Percentiles rank a stretch among this genome's conserved stretches.
These are phyloP conservation scores for Xylariomycetidae sp. DNA, from an alignment of 2,329 filamentous ascomycete species.

Conservation along the genomic window DNA sequence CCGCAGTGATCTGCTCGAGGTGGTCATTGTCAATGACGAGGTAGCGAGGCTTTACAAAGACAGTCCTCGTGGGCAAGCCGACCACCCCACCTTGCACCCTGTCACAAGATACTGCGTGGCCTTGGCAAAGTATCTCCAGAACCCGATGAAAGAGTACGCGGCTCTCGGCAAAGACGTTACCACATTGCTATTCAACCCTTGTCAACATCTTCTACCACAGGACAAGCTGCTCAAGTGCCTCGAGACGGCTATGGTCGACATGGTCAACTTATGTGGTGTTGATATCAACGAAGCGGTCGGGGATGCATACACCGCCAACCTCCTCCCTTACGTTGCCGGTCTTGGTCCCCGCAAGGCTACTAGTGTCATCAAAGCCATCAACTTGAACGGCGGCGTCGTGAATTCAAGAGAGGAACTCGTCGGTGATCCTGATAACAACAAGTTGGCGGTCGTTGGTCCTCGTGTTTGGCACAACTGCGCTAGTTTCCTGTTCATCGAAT, in stretches of 20 bases:
- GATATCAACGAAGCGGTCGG: constrained; percentile 88
- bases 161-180: constrained; percentile 82
- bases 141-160: constrained; percentile 93
- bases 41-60: constrained; percentile 95
- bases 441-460: constrained; percentile 74
- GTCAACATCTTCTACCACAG: constrained; percentile 80
- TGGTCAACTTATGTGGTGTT: constrained; percentile 94
- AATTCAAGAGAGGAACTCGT: constrained; percentile 81
- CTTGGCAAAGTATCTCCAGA: constrained; percentile 86
- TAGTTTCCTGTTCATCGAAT: constrained; percentile 88
- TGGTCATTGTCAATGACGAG: constrained; percentile 91
- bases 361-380: constrained; percentile 80
- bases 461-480: constrained; percentile 96
- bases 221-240: constrained; percentile 82
- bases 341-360: constrained; percentile 88
- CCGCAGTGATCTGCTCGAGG: constrained; percentile 73
- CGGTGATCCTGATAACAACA: constrained; percentile 75
- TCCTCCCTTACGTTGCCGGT: constrained; percentile 86
- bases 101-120: constrained; percentile 86
- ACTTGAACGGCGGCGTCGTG: constrained; percentile 81
- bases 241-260: constrained; percentile 96
- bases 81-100: constrained; percentile 74
- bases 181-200: constrained; percentile 82
- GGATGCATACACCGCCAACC: constrained; percentile 75
- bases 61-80: constrained; percentile 69